A percentile compares a stretch with the other conserved stretches of the same genome.
Evolutionary conservation across 2,329 filamentous ascomycete genomes (phyloP).

Genomic region (Triangularia verruculosa): DNA sequence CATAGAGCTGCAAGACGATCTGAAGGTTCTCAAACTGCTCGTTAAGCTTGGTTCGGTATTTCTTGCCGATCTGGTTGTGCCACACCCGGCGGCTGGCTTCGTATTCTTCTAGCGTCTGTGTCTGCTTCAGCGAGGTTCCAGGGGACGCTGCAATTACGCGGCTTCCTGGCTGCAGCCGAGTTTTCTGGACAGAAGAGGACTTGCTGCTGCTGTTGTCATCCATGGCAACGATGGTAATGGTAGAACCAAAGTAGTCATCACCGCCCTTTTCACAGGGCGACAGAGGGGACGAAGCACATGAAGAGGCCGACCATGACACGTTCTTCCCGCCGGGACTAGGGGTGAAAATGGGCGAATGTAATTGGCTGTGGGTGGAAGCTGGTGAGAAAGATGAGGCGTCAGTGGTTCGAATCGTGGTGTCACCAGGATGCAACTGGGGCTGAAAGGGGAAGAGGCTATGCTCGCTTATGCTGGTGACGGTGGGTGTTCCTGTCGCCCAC

Average conservation of each 20-base stretch:
- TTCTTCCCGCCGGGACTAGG: not conserved
- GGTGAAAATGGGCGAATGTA: not conserved
- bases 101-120: conserved; percentile 4
- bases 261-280: not conserved
- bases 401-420: not conserved
- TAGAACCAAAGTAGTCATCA: not conserved
- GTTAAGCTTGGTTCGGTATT: conserved; percentile 25
- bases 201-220: not conserved
- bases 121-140: not conserved
- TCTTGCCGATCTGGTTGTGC: conserved; percentile 26
- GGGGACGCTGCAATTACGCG: not conserved
- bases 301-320: not conserved
- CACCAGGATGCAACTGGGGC: not conserved
- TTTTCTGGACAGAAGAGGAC: not conserved
- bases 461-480: not conserved
- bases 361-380: not conserved
- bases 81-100: conserved; percentile 11
- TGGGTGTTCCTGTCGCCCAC: not conserved
- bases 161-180: not conserved
- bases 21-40: conserved; percentile 22
- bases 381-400: not conserved
- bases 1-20: conserved; percentile 11
- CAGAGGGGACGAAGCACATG: not conserved
- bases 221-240: not conserved
- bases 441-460: not conserved